phyloP scores from a whole-genome alignment of 768 basidiomycete genomes.

The Amylocystis lapponica region DNA sequence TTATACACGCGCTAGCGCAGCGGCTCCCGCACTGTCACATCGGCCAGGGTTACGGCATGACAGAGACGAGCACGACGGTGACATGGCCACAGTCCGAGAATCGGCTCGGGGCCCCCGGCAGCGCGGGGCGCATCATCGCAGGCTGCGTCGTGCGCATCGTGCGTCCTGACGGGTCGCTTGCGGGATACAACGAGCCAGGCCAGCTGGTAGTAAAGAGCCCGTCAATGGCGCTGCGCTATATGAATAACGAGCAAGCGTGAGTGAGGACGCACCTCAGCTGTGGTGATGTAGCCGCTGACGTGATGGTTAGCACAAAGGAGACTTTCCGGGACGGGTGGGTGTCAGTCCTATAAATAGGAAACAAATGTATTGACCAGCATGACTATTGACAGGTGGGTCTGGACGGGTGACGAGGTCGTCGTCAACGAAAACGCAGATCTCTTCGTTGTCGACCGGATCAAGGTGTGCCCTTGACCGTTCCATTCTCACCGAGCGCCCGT shows the following conservation, averaged over 20 bases:
- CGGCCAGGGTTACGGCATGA: conserved; percentile 61
- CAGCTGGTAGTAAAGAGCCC: conserved; percentile 47
- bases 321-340: conserved; percentile 58
- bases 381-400: conserved; percentile 57
- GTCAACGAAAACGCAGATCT: conserved; percentile 56
- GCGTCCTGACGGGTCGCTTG: conserved; percentile 50
- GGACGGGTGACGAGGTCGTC: conserved; percentile 64
- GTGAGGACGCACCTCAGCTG: background rate
- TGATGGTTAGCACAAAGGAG: conserved; percentile 44
- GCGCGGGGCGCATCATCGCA: conserved; percentile 40
- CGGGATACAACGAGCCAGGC: conserved; percentile 48
- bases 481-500: background rate
- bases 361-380: background rate
- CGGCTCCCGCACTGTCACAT: conserved; percentile 48
- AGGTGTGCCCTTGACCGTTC: conserved; percentile 21
- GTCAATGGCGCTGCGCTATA: conserved; percentile 38
- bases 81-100: conserved; percentile 41
- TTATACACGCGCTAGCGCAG: conserved; percentile 34
- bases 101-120: conserved; percentile 47
- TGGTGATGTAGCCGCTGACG: background rate
- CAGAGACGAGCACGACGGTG: conserved; percentile 52
- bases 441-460: conserved; percentile 66
- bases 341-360: conserved; percentile 21
- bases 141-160: conserved; percentile 51
- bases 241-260: conserved; percentile 55